Evolutionary conservation across 768 basidiomycete genomes (phyloP), one percentile per base, ranked within the genome.

Genomic region (Lepiota venenata): DNA sequence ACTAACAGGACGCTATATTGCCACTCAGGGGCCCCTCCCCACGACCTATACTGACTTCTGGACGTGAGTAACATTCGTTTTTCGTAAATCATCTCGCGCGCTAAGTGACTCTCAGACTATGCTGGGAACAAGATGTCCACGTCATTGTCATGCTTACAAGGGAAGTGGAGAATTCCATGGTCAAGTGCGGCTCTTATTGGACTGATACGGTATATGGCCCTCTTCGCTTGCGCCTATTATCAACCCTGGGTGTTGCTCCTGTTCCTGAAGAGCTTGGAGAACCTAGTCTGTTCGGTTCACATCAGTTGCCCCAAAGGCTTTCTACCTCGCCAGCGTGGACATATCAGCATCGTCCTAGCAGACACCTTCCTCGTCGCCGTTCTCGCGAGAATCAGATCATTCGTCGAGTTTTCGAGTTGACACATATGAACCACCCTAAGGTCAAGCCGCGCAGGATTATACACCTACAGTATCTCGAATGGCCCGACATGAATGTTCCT

Each of bases 401-500:
- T 57, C 80, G 78, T 57, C 77, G 87, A 50, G 77, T 79, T 9
- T 91, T 98, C 63, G 75, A 82, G 47, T 76, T 98, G 32, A 74
- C 77, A 40, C 82, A 93, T 61, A 70, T 70, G 1, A 75, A 73
- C 25, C 82, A 85, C 59, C 87, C 88, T 0, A 69, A 76, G 15
- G 74, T 78, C 11, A 76, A 80, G 2, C 75, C 85, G 2, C 76
- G 92, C n/a, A 78, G 70, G 54, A 77, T 98, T 14, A 78, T 87
- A 0, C 96, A 98, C 63, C 71, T 98, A 48, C 96, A 98, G 67
- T 98, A 93, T 64, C 78, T 95, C 37, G 87, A 88, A 37, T 98
- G 96, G 96, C 93, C 95, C 2, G 96, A 98, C 63, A 88, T 98
- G 75, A 94, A 94, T 65, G 93, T 98, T 11, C 96, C 96, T 0